Conservation (phyloP, 2,329 filamentous ascomycete genomes). For the Cladophialophora psammophila region DNA sequence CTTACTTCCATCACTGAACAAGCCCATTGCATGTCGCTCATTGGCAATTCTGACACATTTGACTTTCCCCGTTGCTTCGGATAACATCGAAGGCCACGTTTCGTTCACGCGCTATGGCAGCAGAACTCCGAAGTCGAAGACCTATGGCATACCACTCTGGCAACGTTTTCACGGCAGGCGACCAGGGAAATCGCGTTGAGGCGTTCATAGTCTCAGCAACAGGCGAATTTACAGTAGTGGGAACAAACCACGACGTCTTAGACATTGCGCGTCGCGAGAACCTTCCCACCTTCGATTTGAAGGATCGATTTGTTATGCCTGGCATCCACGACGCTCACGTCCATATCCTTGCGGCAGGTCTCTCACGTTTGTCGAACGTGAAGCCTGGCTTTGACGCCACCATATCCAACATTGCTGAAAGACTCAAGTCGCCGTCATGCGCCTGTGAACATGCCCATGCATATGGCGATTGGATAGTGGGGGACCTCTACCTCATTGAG, state of each 20-base stretch:
- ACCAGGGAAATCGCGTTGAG: constrained; percentile 9
- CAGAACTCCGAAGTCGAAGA: not conserved
- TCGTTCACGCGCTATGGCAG: not conserved
- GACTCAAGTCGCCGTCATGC: constrained; percentile 22
- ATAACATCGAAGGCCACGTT: not conserved
- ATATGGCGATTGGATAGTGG: constrained; percentile 41
- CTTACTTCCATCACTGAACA: not conserved
- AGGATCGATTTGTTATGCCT: constrained; percentile 24
- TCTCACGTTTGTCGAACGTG: constrained; percentile 11
- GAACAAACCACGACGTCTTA: constrained; percentile 21
- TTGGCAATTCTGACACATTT: not conserved
- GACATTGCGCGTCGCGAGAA: constrained; percentile 18
- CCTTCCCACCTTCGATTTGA: constrained; percentile 13
- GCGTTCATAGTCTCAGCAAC: constrained; percentile 25
- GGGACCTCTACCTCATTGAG: constrained; percentile 39
- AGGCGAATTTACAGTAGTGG: constrained; percentile 20
- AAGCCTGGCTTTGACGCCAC: constrained; percentile 17
- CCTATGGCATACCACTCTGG: constrained; percentile 20
- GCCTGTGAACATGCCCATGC: constrained; percentile 23
- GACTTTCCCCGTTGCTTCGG: not conserved
- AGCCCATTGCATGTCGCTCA: not conserved
- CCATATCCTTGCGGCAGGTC: constrained; percentile 18
- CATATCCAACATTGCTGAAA: constrained; percentile 15
- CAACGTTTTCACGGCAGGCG: constrained; percentile 21
- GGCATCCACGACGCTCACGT: constrained; percentile 30